phyloP scores from a whole-genome alignment of 352 stramenopile species.

The Albugo candida region DNA sequence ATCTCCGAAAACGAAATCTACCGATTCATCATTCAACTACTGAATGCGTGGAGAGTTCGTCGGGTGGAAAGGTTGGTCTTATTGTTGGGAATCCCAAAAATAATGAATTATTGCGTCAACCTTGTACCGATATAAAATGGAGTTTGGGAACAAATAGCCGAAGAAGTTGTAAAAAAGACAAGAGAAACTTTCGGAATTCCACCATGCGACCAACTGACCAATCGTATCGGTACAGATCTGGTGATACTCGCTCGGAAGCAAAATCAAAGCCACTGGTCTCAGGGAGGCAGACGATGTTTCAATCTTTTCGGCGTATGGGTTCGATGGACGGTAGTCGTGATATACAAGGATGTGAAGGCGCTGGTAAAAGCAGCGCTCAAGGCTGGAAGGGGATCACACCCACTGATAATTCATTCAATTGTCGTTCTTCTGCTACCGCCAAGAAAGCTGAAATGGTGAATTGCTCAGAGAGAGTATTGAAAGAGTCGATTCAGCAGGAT shows the following conservation, averaged over 20 bases:
- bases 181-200: conserved; percentile 1
- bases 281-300: conserved; percentile 1
- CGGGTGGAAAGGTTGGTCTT: too few relatives aligned
- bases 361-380: background rate
- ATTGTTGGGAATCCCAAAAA: too few relatives aligned
- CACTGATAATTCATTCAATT: too few relatives aligned
- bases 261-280: too few relatives aligned
- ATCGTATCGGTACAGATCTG: too few relatives aligned
- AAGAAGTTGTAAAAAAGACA: conserved; percentile 14
- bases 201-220: too few relatives aligned
- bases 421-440: background rate
- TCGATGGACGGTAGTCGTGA: background rate
- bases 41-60: too few relatives aligned
- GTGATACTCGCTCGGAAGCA: too few relatives aligned
- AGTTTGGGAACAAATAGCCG: conserved; percentile 8
- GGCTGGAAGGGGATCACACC: too few relatives aligned
- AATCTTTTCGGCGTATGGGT: background rate
- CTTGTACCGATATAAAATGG: conserved; percentile 11
- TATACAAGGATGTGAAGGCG: background rate
- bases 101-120: too few relatives aligned
- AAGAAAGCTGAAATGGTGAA: conserved; percentile 27
- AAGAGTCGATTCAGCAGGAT: conserved; percentile 47
- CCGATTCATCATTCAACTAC: too few relatives aligned
- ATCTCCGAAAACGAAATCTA: background rate
- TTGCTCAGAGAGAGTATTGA: conserved; percentile 37